Evolutionary conservation across 345 rosid species (phyloP), one percentile per base, ranked within the genome.

Genomic region (Noccaea caerulescens): DNA sequence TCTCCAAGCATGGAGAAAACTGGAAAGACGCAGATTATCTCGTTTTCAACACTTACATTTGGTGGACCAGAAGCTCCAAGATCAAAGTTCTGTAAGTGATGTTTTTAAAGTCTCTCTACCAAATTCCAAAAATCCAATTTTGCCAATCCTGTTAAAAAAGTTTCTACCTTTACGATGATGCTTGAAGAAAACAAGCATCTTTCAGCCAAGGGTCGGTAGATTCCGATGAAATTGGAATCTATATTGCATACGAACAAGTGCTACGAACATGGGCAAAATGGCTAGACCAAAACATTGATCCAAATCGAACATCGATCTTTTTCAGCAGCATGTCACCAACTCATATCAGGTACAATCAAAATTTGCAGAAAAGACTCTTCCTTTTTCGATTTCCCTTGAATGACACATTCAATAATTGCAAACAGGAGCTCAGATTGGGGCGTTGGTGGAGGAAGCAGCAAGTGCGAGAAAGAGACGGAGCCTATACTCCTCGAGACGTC

Each of bases 261-360:
- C 49, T 91, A 79, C 72, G 39, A 49, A 80, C 90, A 73, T 91
- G 91, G 99, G 72, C 72, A 9, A 80, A 75, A 1, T 94, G 99
- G 98, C 73, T 84, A 38, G 90, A 88, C 5, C 72, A 80, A 56
- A 94, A 87, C 62, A 69, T 91, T 9, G 81, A 94, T 76, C 63
- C 91, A 6, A 82, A 67, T 61, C 80, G 73, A 7, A 86, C 96
- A 9, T 68, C 76, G 0, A 83, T 88, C 72, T 91, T 91, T 87
- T 94, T 94, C 79, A 84, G 77, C 72, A 87, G 97, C 87, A 75
- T 77, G 90, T 83, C 99, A 34, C 97, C 99, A 13, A 59, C 79
- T 12, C 99, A 91, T 67, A 47, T 75, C 65, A 85, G 83, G 98
- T 89, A 80, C 62, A 23, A 9, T 33, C 20, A 36, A 9, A 7